Base-by-base conservation (phyloP, 2,329 filamentous ascomycete genomes). In the Diaporthe destruens region DNA sequence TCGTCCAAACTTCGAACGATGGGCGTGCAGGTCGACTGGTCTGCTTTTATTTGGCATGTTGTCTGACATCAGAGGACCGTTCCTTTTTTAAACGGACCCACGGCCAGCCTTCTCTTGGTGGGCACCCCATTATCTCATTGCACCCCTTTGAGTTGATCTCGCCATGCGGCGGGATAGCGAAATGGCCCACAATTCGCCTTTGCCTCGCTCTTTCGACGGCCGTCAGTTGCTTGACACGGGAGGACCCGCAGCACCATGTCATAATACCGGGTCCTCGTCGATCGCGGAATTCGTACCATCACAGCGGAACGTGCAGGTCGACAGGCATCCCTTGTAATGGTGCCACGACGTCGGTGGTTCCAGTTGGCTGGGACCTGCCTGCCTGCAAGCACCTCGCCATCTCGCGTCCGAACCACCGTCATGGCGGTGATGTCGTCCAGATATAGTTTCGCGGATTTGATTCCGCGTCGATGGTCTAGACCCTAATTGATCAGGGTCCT, bases 111-210 rank as follows among this genome's bases (percentile, higher is more conserved):
- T 18, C 3, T 25, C 53, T 39, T 53, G 61, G 61, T 53, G 61
- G 61, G 9, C 7, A 53, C 32, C 0, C 1, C 1, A 53, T 53
- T 53, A 66, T 66, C 20, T 39, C 47, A 66, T 53, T 25, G 6
- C 12, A 51, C 20, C 42, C 20, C 25, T 20, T 11, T 51, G 5
- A 6, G 18, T 39, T 36, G 18, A 12, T 42, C 61, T 65, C 61
- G 44, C 29, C 61, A 65, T 44, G 29, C 44, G 61, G 59, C 11
- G 20, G 59, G 44, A 49, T 65, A 65, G 44, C 61, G 61, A 65
- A 51, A n/a, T 34, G 61, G 5, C n/a, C 61, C 61, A 51, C 61
- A 51, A 51, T 65, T 65, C 61, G 61, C 44, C 12, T 23, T 39
- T 65, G 44, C 25, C 61, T 65, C 61, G 61, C 61, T 36, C 61